A percentile compares a stretch with the other conserved stretches of the same genome.
Conservation (phyloP, 2,329 filamentous ascomycete genomes). For the Zymoseptoria tritici region DNA sequence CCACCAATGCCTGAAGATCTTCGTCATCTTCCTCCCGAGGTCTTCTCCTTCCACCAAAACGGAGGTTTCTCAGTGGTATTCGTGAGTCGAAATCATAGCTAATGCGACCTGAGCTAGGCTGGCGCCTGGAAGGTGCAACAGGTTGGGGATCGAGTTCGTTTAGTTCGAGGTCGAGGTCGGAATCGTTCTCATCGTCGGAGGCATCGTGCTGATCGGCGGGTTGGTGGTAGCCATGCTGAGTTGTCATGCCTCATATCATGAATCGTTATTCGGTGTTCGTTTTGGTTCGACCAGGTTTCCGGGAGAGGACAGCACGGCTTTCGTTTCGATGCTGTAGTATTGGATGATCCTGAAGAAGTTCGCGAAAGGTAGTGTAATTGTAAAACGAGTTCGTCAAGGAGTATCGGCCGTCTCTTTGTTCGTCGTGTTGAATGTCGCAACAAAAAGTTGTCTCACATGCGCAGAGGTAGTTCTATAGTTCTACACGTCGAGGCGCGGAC, state of each 20-base stretch:
- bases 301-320: background rate
- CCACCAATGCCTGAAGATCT: slow-evolving; percentile 60
- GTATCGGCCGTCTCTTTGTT: background rate
- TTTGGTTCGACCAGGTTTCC: background rate
- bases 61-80: slow-evolving; percentile 63
- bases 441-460: background rate
- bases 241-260: slow-evolving; percentile 39
- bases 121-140: slow-evolving; percentile 16
- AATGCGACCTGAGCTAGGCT: slow-evolving; percentile 14
- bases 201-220: slow-evolving; percentile 59
- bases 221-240: slow-evolving; percentile 40
- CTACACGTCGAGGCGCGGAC: background rate
- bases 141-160: slow-evolving; percentile 65
- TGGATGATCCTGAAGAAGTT: background rate
- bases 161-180: slow-evolving; percentile 69
- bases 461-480: background rate
- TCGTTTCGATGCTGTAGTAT: background rate
- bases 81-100: slow-evolving; percentile 39
- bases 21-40: slow-evolving; percentile 50
- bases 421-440: background rate
- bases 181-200: slow-evolving; percentile 46
- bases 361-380: background rate
- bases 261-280: background rate
- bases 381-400: background rate
- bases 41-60: slow-evolving; percentile 40